A percentile compares a stretch with the other conserved stretches of the same genome.
Evolutionary conservation across 2,329 filamentous ascomycete genomes (phyloP).

Genomic region (Fusarium anguioides): DNA sequence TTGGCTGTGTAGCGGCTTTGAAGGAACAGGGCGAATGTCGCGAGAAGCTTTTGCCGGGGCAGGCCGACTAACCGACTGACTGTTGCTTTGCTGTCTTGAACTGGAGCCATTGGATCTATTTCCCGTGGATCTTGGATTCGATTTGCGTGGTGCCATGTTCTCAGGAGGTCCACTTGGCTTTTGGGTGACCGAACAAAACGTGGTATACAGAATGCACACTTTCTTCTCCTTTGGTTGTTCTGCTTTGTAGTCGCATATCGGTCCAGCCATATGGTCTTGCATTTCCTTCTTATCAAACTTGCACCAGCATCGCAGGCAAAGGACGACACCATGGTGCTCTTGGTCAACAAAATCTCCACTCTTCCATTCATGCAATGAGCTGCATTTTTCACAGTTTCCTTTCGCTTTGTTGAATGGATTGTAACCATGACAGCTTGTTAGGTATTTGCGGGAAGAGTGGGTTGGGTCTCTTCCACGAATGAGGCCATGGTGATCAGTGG

Average conservation of each 20-base stretch:
- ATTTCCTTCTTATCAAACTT: conserved; percentile 31
- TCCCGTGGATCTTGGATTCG: background rate
- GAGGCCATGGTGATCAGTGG: conserved; percentile 38
- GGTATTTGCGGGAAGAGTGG: conserved; percentile 25
- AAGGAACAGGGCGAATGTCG: background rate
- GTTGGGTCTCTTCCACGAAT: conserved; percentile 32
- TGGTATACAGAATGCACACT: conserved; percentile 32
- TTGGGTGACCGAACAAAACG: conserved; percentile 25
- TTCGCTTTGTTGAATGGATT: conserved; percentile 27
- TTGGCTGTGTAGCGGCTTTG: background rate
- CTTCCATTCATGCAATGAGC: conserved; percentile 25
- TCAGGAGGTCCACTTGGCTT: conserved; percentile 18
- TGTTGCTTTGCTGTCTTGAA: conserved; percentile 5
- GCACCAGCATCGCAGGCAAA: conserved; percentile 39
- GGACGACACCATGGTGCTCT: conserved; percentile 20
- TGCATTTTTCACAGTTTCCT: conserved; percentile 27
- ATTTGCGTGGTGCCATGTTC: conserved; percentile 2
- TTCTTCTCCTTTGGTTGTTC: conserved; percentile 35
- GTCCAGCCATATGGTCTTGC: conserved; percentile 24
- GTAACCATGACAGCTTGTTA: conserved; percentile 25
- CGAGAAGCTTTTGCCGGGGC: background rate
- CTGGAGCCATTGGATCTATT: background rate
- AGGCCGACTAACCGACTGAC: background rate
- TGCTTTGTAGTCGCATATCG: conserved; percentile 28
- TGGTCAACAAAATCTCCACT: conserved; percentile 12